Conservation (phyloP, 192 early-diverging fungal genomes). For the Coemansia sp. region DNA sequence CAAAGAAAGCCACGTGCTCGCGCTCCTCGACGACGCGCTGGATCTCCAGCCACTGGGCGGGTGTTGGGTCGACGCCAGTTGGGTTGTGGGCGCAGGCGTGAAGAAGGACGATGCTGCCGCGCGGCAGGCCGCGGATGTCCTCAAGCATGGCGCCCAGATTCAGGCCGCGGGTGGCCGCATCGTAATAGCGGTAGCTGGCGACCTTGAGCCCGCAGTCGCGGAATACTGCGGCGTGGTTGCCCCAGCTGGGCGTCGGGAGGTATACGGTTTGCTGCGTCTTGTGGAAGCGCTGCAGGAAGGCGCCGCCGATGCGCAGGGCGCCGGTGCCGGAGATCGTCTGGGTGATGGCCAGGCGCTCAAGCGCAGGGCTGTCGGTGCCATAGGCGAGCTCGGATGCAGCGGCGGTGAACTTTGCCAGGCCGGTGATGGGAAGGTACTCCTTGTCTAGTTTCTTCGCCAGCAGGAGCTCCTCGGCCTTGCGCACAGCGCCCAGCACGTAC, state of each 20-base stretch:
- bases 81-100: constrained; percentile 99
- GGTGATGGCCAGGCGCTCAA: constrained; percentile 76
- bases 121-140: constrained; percentile 84
- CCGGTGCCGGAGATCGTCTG: constrained; percentile 99
- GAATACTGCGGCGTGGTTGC: constrained; percentile 96
- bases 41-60: constrained; percentile 89
- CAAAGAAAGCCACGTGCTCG: constrained; percentile 92
- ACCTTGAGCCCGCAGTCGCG: constrained; percentile 85
- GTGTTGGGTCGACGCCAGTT: constrained; percentile 96
- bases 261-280: constrained; percentile 82
- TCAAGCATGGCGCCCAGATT: constrained; percentile 90
- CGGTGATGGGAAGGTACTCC: constrained; percentile 96
- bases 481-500: constrained; percentile 84
- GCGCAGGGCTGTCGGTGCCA: constrained; percentile 67
- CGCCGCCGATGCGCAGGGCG: constrained; percentile 89
- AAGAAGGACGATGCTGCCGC: constrained; percentile 85
- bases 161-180: constrained; percentile 87
- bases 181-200: constrained; percentile 90
- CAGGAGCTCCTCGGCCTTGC: constrained; percentile 85
- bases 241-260: constrained; percentile 94
- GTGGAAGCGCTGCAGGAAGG: constrained; percentile 80
- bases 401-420: constrained; percentile 79
- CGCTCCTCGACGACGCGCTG: constrained; percentile 72
- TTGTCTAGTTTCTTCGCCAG: constrained; percentile 74
- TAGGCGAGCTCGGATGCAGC: constrained; percentile 84